These are phyloP conservation scores for Heritiera littoralis DNA, from an alignment of 345 rosid species.

Conservation along the genomic window DNA sequence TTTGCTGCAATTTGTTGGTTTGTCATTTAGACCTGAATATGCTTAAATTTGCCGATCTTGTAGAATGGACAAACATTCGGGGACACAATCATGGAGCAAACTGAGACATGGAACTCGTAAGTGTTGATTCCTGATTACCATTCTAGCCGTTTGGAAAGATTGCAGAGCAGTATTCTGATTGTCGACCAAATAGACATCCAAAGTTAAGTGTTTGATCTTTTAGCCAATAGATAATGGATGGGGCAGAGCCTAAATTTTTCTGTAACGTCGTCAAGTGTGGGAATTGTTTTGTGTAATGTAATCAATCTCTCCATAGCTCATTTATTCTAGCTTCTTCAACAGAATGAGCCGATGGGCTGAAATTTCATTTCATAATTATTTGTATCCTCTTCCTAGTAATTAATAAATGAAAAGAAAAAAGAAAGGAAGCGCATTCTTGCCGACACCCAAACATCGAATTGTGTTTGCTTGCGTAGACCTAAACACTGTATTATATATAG, in stretches of 20 bases:
- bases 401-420: constrained; percentile 17
- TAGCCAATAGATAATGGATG: constrained; percentile 14
- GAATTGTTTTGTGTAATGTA: constrained; percentile 28
- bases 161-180: background rate
- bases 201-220: background rate
- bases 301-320: constrained; percentile 12
- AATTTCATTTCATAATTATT: constrained; percentile 22
- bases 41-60: background rate
- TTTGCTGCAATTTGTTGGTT: background rate
- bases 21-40: background rate
- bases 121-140: too few relatives aligned
- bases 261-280: constrained; percentile 13
- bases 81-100: background rate
- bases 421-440: background rate
- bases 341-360: constrained; percentile 18
- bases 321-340: constrained; percentile 22
- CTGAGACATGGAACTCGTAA: background rate
- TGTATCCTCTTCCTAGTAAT: constrained; percentile 29
- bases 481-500: background rate
- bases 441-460: background rate
- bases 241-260: constrained; percentile 23
- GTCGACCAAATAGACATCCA: background rate
- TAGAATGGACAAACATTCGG: background rate
- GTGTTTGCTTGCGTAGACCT: background rate
- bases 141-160: background rate